Conservation (phyloP, 495 filamentous ascomycete genomes). For the Oidiodendron maius region DNA sequence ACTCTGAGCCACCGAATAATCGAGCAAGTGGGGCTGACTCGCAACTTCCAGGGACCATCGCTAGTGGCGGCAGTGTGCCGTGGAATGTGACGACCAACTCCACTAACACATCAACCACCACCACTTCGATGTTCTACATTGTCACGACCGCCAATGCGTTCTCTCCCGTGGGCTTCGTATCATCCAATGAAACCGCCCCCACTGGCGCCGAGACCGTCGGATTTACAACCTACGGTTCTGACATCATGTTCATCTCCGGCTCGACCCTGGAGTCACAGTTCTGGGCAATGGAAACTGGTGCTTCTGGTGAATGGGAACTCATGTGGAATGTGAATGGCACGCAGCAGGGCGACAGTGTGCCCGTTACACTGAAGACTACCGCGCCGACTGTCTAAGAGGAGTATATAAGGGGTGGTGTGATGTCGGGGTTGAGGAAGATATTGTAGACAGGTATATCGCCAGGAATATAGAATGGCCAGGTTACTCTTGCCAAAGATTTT, state of each 20-base stretch:
- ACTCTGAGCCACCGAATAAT: not conserved
- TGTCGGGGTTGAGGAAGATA: not conserved
- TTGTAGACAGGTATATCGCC: not conserved
- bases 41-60: not conserved
- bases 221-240: not conserved
- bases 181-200: not conserved
- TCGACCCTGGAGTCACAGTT: not conserved
- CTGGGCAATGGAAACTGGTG: not conserved
- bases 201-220: not conserved
- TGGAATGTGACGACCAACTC: not conserved
- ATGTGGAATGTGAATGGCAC: conserved; percentile 2
- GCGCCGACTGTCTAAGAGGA: not conserved
- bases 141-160: not conserved
- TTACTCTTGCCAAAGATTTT: not conserved
- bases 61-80: not conserved
- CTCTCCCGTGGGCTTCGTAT: not conserved
- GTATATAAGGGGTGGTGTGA: not conserved
- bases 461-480: not conserved
- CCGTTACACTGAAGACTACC: conserved; percentile 1
- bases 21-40: not conserved
- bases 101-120: not conserved
- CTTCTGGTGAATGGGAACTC: not conserved
- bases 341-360: conserved; percentile 2
- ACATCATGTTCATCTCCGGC: not conserved
- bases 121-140: conserved; percentile 1